Evolutionary conservation across 345 rosid species (phyloP), one percentile per base, ranked within the genome.

Genomic region (Euphorbia tirucalli): DNA sequence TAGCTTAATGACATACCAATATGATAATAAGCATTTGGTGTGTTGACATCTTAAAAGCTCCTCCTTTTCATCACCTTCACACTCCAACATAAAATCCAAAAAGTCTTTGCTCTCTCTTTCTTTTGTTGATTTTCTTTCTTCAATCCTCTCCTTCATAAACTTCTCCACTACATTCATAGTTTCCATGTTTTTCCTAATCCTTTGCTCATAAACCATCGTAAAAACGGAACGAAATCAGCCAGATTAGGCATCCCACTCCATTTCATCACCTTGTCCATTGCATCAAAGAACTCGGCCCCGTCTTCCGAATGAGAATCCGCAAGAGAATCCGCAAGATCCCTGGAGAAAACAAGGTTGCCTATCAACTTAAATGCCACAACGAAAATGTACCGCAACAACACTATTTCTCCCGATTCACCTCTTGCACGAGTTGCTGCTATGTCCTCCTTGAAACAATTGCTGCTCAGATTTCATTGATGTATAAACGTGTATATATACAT

Each of bases 171-270:
- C 11, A 41, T 41, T 41, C 44, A 41, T 41, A 10, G 44, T 41
- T 50, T 18, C 21, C 3, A 50, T 50, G 55, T 50, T 50, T 50
- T 19, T 50, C 21, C 55, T 50, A 4, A 50, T 50, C 55, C 55
- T 18, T 14, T 50, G 55, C 44, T 5, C n/a, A 48, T 48, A 15
- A 48, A 48, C 54, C 13, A 19, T 48, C 15, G 14, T 6, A 48
- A 48, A n/a, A 54, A 70, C 1, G 75, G 80, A 0, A 70, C 7
- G 11, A 65, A 70, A 15, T 78, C 82, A 2, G 75, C 64, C 55
- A 78, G 11, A 60, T 78, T 78, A 21, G 72, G 75, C 41, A 22
- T 60, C 28, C 70, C 75, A 16, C 8, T 28, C 58, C 75, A 41
- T 69, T 31, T 46, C 60, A 22, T 11, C 11, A 61, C 6, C 54